A percentile compares a stretch with the other conserved stretches of the same genome.
phyloP scores from a whole-genome alignment of 768 basidiomycete genomes.

The Hericium erinaceus region DNA sequence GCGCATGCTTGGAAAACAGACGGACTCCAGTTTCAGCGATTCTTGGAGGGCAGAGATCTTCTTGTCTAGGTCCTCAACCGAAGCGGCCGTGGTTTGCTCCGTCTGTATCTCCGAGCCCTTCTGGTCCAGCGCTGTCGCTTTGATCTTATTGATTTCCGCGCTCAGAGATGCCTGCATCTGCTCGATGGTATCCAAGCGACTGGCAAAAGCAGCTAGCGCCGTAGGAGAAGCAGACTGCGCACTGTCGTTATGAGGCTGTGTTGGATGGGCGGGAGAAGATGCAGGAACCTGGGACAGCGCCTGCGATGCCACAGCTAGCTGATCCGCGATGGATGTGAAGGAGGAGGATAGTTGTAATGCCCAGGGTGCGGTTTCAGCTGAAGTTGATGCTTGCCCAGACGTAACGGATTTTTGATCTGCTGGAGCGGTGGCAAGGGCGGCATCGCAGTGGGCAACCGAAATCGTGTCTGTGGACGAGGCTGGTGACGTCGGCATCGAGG shows the following conservation, averaged over 20 bases:
- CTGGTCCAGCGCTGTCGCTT: conserved; percentile 17
- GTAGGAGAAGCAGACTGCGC: too few relatives aligned
- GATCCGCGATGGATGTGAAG: conserved; percentile 30
- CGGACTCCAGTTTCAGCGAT: conserved; percentile 26
- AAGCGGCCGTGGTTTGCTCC: conserved; percentile 10
- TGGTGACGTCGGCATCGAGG: not conserved
- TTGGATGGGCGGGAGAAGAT: not conserved
- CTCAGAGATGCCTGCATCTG: conserved; percentile 23
- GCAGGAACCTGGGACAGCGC: conserved; percentile 18
- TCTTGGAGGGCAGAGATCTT: conserved; percentile 25
- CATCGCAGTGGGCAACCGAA: not conserved
- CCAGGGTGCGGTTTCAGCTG: not conserved
- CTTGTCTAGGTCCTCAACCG: conserved; percentile 27
- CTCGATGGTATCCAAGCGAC: conserved; percentile 25
- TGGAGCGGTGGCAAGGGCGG: not conserved
- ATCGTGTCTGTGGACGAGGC: conserved; percentile 4
- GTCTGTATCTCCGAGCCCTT: conserved; percentile 5
- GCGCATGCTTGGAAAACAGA: not conserved
- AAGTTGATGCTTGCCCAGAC: not conserved
- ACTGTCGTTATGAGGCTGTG: too few relatives aligned
- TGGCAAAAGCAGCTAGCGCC: conserved; percentile 13
- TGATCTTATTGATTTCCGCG: conserved; percentile 17
- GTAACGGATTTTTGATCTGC: not conserved
- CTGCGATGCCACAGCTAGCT: conserved; percentile 30
- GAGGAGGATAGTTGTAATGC: conserved; percentile 23